Evolutionary conservation across 2,329 filamentous ascomycete genomes (phyloP), one percentile per base, ranked within the genome.

Genomic region (Fusarium vanettenii): DNA sequence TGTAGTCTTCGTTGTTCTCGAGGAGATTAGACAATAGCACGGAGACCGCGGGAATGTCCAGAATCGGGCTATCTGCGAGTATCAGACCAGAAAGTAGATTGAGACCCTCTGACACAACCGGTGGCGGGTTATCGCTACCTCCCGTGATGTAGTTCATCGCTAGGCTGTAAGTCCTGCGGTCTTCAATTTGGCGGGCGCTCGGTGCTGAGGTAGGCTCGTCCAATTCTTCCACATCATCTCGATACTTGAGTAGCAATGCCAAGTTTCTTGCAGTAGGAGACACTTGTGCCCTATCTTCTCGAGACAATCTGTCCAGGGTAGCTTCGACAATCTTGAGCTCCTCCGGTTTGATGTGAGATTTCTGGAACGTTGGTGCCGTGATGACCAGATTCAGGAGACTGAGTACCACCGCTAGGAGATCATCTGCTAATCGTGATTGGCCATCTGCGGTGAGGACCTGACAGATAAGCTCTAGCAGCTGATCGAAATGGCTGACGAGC

Each of bases 1-100:
- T 91, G 78, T 92, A 95, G 66, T 93, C 92, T 66, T 95, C 93
- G 7, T 87, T 85, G 59, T 93, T 92, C 69, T 88, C 87, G 2
- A 94, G 84, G 1, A 94, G 85, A 11, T 88, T 90, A 1, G 91
- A 90, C 63, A 94, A 85, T 2, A 94, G 85, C 7, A 92, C 88
- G 1, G 92, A 84, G 4, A 91, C 85, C 1, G 91, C 88, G 1
- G 90, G 90, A n/a, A 94, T 87, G 77, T 95, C 92, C 18, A 95
- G 80, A 11, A 92, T 84, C 0, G 91, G 81, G 48, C 90, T 90
- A 43, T 85, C 83, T 0, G 87, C 81, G 27, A 85, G 74, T 43
- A 95, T 88, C 10, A 95, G 84, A 4, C 80, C 82, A 0, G 89
- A 89, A 13, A 93, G 81, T 2, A 93, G 83, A 59, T 89, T 89